phyloP scores from a whole-genome alignment of 495 filamentous ascomycete genomes.

The Aspergillus heteromorphus region DNA sequence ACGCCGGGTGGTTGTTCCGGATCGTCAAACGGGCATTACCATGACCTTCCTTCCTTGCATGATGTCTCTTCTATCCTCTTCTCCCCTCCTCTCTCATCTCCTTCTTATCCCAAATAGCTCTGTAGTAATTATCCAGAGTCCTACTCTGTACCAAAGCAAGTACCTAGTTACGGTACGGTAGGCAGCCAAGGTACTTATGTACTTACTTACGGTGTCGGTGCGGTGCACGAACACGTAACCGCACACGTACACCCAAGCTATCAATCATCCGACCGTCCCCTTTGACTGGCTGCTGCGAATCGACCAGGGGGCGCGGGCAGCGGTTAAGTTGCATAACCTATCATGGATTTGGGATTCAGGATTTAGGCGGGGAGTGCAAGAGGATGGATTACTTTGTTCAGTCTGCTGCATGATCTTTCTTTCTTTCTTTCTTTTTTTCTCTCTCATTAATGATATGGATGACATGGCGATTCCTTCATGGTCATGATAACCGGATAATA shows the following conservation, averaged over 20 bases:
- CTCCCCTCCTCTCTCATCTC: not conserved
- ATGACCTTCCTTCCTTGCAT: slow-evolving; percentile 24
- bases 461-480: no score
- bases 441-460: no score
- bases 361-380: not conserved
- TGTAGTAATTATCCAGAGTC: no score
- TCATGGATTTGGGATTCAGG: not conserved
- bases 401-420: not conserved
- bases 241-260: not conserved
- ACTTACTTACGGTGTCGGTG: not conserved
- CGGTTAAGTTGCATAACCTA: not conserved
- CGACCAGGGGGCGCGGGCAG: not conserved
- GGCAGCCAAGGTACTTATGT: not conserved
- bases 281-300: not conserved
- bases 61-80: not conserved
- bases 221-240: not conserved
- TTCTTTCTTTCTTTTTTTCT: no score
- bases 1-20: slow-evolving; percentile 78
- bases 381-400: not conserved
- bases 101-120: not conserved
- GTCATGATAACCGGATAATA: no score
- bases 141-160: not conserved
- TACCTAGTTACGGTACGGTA: no score
- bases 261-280: not conserved
- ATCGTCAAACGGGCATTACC: slow-evolving; percentile 69